phyloP scores from a whole-genome alignment of 805 yeast genomes.

The Komagataella kurtzmanii region DNA sequence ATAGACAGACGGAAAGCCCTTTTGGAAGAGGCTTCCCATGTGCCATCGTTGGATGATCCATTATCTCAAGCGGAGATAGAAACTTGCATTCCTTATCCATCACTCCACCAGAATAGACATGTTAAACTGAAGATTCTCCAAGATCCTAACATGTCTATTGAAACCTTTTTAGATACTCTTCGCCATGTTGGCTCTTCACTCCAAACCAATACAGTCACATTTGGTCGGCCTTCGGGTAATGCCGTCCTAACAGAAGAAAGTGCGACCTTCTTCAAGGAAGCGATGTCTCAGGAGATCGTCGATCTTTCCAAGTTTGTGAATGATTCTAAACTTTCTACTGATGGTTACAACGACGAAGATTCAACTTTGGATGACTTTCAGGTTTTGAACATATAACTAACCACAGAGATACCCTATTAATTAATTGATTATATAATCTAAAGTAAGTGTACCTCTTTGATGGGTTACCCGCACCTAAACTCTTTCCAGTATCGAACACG shows the following conservation, averaged over 20 bases:
- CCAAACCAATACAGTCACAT: constrained; percentile 1
- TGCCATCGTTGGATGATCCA: constrained; percentile 13
- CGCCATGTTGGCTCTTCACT: background rate
- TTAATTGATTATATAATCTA: background rate
- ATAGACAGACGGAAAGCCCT: background rate
- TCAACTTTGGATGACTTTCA: background rate
- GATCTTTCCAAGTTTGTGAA: background rate
- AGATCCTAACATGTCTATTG: background rate
- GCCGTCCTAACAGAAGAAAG: constrained; percentile 1
- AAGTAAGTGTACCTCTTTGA: background rate
- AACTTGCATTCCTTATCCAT: constrained; percentile 25
- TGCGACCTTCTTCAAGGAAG: background rate
- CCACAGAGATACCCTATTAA: background rate
- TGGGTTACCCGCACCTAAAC: background rate
- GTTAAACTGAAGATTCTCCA: constrained; percentile 11
- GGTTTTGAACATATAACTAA: background rate
- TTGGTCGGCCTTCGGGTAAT: constrained; percentile 5
- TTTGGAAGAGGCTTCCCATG: background rate
- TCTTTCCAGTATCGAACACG: background rate
- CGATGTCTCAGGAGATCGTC: background rate
- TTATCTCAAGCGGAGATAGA: constrained; percentile 43
- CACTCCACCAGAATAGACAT: constrained; percentile 12
- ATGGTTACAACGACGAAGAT: background rate
- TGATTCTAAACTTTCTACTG: background rate
- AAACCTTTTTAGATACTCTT: background rate